phyloP scores from a whole-genome alignment of 2,329 filamentous ascomycete species.

The Colletotrichum higginsianum region DNA sequence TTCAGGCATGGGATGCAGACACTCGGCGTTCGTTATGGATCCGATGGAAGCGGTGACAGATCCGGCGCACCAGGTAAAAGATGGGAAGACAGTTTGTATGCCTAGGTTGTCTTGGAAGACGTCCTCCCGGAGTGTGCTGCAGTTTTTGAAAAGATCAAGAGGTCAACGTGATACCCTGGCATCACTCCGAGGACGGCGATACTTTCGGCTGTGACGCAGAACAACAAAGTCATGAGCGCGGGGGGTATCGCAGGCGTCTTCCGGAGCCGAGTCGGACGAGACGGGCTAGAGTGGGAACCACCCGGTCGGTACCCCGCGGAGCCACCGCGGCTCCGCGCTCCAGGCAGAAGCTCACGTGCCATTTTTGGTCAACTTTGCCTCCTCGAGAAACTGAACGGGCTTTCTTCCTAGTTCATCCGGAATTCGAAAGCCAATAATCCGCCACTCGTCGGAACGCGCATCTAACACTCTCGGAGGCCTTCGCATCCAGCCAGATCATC shows the following conservation, averaged over 20 bases:
- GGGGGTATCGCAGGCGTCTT: background rate
- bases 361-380: background rate
- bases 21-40: background rate
- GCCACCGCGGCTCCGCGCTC: background rate
- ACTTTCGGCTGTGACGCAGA: background rate
- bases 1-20: background rate
- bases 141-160: background rate
- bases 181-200: too few species aligned
- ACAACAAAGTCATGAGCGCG: background rate
- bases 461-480: background rate
- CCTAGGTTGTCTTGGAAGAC: background rate
- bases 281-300: slow-evolving; percentile 11
- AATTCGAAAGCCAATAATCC: background rate
- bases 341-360: slow-evolving; percentile 39
- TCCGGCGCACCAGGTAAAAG: background rate
- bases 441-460: background rate
- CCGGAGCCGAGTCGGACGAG: slow-evolving; percentile 10
- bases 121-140: background rate
- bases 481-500: background rate
- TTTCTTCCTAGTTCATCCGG: background rate
- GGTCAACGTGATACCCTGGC: background rate
- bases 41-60: too few species aligned
- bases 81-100: background rate
- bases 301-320: slow-evolving; percentile 3
- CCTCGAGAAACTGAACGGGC: background rate